These are phyloP conservation scores for Globisporangium nunn DNA, from an alignment of 352 stramenopile species.

Conservation along the genomic window DNA sequence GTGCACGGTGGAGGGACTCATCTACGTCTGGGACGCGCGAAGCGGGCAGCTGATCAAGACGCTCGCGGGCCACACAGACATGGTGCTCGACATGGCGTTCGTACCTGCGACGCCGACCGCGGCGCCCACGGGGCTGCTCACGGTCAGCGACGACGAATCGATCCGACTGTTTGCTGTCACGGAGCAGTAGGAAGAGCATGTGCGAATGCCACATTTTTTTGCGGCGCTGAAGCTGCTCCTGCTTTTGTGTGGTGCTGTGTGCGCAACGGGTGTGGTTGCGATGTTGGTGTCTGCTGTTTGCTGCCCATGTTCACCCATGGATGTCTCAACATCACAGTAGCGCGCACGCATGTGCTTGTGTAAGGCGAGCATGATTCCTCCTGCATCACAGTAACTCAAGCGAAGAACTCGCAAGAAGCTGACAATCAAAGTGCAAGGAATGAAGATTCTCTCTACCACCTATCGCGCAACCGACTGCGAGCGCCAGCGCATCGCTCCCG, in stretches of 20 bases:
- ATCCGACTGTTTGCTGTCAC: conserved; percentile 61
- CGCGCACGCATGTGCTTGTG: no score
- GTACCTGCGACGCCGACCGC: conserved; percentile 35
- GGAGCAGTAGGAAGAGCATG: conserved; percentile 7
- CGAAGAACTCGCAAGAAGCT: no score
- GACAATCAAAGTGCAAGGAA: conserved; percentile 3
- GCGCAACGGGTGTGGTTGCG: no score
- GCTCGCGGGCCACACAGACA: conserved; percentile 86
- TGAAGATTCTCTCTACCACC: conserved; percentile 16
- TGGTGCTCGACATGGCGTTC: conserved; percentile 89
- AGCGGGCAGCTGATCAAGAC: conserved; percentile 70
- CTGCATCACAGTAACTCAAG: no score
- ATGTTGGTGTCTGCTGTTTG: no score
- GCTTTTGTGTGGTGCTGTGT: background rate
- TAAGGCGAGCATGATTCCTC: no score
- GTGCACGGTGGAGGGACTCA: conserved; percentile 79
- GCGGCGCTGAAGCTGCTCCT: background rate
- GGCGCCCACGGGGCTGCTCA: conserved; percentile 54
- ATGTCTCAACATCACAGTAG: no score
- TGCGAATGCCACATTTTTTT: background rate
- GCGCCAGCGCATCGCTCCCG: background rate
- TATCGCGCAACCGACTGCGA: conserved; percentile 1
- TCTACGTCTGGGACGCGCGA: conserved; percentile 91
- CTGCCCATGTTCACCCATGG: no score
- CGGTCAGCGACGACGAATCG: conserved; percentile 75